A percentile compares a stretch with the other conserved stretches of the same genome.
These are phyloP conservation scores for Fusarium sp. DNA, from an alignment of 2,329 filamentous ascomycete species.

Conservation along the genomic window DNA sequence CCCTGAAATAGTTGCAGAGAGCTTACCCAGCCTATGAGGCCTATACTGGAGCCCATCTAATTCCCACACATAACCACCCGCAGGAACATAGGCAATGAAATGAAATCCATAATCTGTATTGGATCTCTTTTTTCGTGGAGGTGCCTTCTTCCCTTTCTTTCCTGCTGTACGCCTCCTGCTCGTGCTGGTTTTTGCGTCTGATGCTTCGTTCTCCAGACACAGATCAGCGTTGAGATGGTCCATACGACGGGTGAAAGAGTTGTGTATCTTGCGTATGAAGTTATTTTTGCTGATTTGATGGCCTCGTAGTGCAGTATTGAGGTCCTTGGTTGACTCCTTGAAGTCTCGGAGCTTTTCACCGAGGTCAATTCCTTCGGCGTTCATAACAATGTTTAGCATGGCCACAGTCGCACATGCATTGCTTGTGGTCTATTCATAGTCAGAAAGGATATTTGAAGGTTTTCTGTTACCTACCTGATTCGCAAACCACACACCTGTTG, in stretches of 20 bases:
- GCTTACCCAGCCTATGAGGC: slow-evolving; percentile 59
- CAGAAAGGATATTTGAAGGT: neutral
- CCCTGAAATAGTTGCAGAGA: too few species aligned
- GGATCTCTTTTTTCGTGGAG: slow-evolving; percentile 49
- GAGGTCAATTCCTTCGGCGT: slow-evolving; percentile 72
- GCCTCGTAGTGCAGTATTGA: slow-evolving; percentile 79
- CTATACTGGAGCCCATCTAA: slow-evolving; percentile 83
- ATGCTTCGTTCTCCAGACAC: slow-evolving; percentile 66
- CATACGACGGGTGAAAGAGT: slow-evolving; percentile 83
- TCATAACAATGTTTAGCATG: slow-evolving; percentile 93
- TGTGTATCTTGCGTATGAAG: slow-evolving; percentile 84
- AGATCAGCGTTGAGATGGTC: slow-evolving; percentile 80
- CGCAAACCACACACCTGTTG: slow-evolving; percentile 84
- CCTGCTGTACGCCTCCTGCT: slow-evolving; percentile 45
- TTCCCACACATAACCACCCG: slow-evolving; percentile 81
- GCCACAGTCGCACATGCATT: slow-evolving; percentile 95
- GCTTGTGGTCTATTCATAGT: slow-evolving; percentile 68
- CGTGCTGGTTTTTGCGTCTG: slow-evolving; percentile 47
- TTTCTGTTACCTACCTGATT: slow-evolving; percentile 73
- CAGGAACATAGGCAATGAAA: slow-evolving; percentile 88
- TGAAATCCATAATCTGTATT: slow-evolving; percentile 77
- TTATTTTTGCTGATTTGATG: slow-evolving; percentile 77
- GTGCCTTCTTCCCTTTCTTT: slow-evolving; percentile 48
- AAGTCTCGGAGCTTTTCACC: slow-evolving; percentile 77
- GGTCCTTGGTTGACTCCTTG: slow-evolving; percentile 73